Conservation (phyloP, 495 filamentous ascomycete species). For the Rhizodiscina lignyota region DNA sequence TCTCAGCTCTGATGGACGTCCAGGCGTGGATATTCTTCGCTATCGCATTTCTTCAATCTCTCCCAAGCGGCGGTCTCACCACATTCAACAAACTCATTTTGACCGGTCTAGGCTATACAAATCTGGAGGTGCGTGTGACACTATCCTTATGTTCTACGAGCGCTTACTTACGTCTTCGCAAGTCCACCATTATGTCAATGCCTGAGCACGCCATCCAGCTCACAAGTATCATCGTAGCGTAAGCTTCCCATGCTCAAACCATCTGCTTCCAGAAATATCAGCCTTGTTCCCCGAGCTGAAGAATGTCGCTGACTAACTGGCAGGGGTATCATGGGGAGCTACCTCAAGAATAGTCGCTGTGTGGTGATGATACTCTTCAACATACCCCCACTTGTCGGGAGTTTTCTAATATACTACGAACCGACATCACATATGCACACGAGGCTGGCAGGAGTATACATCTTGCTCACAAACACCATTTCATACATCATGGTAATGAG, state of each 20-base stretch:
- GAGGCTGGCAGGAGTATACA: neutral
- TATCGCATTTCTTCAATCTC: neutral
- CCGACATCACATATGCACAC: neutral
- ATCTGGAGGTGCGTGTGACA: too few species aligned
- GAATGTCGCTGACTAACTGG: too few species aligned
- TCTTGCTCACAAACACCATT: neutral
- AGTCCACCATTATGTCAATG: neutral
- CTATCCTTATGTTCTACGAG: too few species aligned
- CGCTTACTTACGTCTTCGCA: neutral
- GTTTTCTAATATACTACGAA: neutral
- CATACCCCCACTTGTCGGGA: neutral
- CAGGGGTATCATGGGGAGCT: too few species aligned
- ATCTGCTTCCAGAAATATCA: too few species aligned
- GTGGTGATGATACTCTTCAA: neutral
- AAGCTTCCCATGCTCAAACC: neutral
- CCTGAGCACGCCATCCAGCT: neutral
- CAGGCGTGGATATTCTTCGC: slow-evolving; percentile 32
- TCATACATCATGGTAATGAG: neutral
- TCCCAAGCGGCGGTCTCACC: neutral
- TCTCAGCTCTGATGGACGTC: slow-evolving; percentile 29
- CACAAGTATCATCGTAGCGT: neutral
- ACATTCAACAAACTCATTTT: neutral
- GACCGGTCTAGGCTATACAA: neutral
- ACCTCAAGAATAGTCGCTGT: too few species aligned
- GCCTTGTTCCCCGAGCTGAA: too few species aligned